These are phyloP conservation scores for Cyberlindnera mrakii DNA, from an alignment of 805 yeast species.

Conservation along the genomic window DNA sequence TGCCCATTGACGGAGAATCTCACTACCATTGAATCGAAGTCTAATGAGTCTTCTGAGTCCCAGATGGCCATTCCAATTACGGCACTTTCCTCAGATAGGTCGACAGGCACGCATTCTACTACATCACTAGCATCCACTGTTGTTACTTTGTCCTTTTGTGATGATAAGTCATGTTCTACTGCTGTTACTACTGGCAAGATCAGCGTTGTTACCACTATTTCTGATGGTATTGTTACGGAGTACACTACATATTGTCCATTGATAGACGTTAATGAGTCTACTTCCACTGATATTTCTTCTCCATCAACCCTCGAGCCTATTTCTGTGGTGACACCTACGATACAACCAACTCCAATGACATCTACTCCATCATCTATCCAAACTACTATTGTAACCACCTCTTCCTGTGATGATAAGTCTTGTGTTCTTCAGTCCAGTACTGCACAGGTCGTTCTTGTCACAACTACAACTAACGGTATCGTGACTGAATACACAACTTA, in stretches of 20 bases:
- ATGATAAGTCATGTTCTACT: slow-evolving; percentile 24
- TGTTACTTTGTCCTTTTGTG: slow-evolving; percentile 27
- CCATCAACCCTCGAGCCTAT: no score
- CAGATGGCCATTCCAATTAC: background rate
- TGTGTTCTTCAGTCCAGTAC: slow-evolving; percentile 24
- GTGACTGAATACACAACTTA: slow-evolving; percentile 36
- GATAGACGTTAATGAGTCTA: slow-evolving; percentile 6
- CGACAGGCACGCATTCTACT: background rate
- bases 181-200: slow-evolving; percentile 19
- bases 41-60: background rate
- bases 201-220: slow-evolving; percentile 29
- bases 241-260: slow-evolving; percentile 38
- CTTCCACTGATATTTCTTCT: background rate
- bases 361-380: slow-evolving; percentile 1
- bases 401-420: slow-evolving; percentile 24
- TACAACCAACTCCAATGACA: background rate
- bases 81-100: background rate
- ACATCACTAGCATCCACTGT: slow-evolving; percentile 16
- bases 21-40: background rate
- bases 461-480: slow-evolving; percentile 24
- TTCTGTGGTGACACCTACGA: no score
- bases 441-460: slow-evolving; percentile 26
- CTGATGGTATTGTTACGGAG: slow-evolving; percentile 25
- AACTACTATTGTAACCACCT: slow-evolving; percentile 25
- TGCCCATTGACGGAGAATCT: slow-evolving; percentile 14